Evolutionary conservation across 345 rosid genomes (phyloP).

Genomic region (Pugionium dolabratum): DNA sequence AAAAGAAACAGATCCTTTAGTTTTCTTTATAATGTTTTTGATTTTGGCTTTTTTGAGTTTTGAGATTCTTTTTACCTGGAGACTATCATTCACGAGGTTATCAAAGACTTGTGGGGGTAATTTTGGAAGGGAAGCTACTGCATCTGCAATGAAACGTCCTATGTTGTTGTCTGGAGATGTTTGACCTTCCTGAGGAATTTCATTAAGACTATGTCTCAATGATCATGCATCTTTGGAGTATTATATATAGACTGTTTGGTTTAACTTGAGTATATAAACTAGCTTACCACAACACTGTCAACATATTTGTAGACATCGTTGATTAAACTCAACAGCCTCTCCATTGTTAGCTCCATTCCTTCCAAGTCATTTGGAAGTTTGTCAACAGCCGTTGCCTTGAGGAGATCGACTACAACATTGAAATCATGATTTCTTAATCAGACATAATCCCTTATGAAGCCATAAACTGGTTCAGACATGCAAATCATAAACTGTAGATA

Average conservation of each 20-base stretch:
- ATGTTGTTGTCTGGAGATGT: conserved; percentile 65
- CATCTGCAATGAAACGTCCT: conserved; percentile 71
- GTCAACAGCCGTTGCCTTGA: conserved; percentile 70
- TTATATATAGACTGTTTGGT: neutral
- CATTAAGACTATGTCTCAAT: conserved; percentile 4
- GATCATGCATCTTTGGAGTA: conserved; percentile 1
- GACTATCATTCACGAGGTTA: conserved; percentile 77
- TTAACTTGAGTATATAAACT: conserved; percentile 26
- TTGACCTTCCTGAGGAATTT: conserved; percentile 63
- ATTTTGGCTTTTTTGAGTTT: neutral
- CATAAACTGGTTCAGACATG: neutral
- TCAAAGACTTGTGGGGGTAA: conserved; percentile 73
- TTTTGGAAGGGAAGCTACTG: conserved; percentile 74
- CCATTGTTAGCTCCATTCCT: conserved; percentile 94
- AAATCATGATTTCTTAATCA: conserved; percentile 3
- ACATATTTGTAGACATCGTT: conserved; percentile 79
- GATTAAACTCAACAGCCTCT: conserved; percentile 60
- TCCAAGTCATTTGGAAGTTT: conserved; percentile 94
- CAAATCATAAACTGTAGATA: neutral
- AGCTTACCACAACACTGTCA: conserved; percentile 81
- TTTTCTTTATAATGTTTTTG: neutral
- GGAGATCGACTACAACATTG: conserved; percentile 54
- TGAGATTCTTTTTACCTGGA: conserved; percentile 61
- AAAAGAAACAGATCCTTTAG: conserved; percentile 16
- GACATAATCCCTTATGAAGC: neutral